Percentiles rank a stretch among this genome's conserved stretches.
phyloP scores from a whole-genome alignment of 2,329 filamentous ascomycete species.

The Alternaria hordeiaustralica region DNA sequence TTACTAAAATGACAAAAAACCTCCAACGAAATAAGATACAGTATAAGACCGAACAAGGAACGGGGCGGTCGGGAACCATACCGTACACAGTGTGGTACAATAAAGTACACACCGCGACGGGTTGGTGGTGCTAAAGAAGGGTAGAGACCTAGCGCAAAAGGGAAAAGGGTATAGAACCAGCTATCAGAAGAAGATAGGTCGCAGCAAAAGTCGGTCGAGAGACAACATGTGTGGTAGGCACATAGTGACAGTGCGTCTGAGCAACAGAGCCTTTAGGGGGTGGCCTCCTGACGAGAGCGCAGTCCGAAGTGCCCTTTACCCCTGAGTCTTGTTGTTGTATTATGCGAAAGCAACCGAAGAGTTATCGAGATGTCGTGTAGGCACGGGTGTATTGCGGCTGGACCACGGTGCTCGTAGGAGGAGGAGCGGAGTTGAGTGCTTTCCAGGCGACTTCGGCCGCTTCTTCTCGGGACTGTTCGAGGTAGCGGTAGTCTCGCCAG shows the following conservation, averaged over 20 bases:
- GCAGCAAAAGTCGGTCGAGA: not conserved
- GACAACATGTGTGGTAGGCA: not conserved
- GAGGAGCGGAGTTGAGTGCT: constrained; percentile 24
- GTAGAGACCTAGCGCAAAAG: constrained; percentile 1
- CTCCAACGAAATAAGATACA: not conserved
- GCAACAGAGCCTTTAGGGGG: not conserved
- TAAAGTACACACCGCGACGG: not conserved
- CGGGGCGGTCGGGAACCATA: not conserved
- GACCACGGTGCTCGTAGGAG: constrained; percentile 19
- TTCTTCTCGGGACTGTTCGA: constrained; percentile 47
- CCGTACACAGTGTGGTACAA: not conserved
- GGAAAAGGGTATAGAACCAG: constrained; percentile 16
- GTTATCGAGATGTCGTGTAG: constrained; percentile 31
- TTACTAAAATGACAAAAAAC: not conserved
- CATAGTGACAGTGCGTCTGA: not conserved
- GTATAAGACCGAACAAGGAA: not conserved
- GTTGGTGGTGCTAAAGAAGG: not conserved
- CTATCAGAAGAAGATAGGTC: constrained; percentile 10
- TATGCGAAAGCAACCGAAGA: not conserved
- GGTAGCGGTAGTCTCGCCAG: constrained; percentile 47
- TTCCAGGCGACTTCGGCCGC: constrained; percentile 46
- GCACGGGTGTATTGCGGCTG: constrained; percentile 28
- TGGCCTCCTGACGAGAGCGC: not conserved
- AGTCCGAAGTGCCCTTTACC: not conserved
- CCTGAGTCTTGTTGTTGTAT: constrained; percentile 1